A percentile compares a stretch with the other conserved stretches of the same genome.
phyloP scores from a whole-genome alignment of 257 asterid species.

The Craterostigma plantagineum region DNA sequence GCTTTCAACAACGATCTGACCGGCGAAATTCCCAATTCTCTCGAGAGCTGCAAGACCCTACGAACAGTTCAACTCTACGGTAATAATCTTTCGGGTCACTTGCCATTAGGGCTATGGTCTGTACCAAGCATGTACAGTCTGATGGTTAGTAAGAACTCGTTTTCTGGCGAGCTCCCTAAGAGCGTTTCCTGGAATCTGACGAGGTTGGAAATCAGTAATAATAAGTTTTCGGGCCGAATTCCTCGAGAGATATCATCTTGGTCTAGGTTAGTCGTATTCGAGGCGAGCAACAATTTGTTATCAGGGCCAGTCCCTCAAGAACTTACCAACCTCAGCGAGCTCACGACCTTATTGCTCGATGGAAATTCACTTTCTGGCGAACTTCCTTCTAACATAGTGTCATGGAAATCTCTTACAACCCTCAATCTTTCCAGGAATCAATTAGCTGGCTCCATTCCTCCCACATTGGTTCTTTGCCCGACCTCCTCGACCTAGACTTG shows the following conservation, averaged over 20 bases:
- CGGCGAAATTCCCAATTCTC: conserved; percentile 50
- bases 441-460: conserved; percentile 59
- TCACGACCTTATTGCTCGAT: conserved; percentile 26
- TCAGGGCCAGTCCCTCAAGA: conserved; percentile 42
- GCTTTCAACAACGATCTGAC: conserved; percentile 38
- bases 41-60: conserved; percentile 38
- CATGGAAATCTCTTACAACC: conserved; percentile 41
- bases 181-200: conserved; percentile 18
- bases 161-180: conserved; percentile 48
- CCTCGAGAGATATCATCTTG: conserved; percentile 48
- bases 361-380: conserved; percentile 47
- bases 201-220: conserved; percentile 31
- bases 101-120: conserved; percentile 62
- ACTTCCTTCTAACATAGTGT: conserved; percentile 36
- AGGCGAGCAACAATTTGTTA: conserved; percentile 47
- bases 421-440: conserved; percentile 40
- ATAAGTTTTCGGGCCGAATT: conserved; percentile 50
- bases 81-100: conserved; percentile 36
- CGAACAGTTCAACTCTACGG: conserved; percentile 11
- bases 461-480: conserved; percentile 29
- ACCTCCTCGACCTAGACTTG: conserved; percentile 41
- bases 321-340: conserved; percentile 31
- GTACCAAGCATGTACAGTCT: conserved; percentile 13
- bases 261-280: conserved; percentile 18
- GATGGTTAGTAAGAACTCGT: conserved; percentile 29